Evolutionary conservation across 139 green algal species (phyloP), one percentile per base, ranked within the genome.

Genomic region (Chlorella sp.): DNA sequence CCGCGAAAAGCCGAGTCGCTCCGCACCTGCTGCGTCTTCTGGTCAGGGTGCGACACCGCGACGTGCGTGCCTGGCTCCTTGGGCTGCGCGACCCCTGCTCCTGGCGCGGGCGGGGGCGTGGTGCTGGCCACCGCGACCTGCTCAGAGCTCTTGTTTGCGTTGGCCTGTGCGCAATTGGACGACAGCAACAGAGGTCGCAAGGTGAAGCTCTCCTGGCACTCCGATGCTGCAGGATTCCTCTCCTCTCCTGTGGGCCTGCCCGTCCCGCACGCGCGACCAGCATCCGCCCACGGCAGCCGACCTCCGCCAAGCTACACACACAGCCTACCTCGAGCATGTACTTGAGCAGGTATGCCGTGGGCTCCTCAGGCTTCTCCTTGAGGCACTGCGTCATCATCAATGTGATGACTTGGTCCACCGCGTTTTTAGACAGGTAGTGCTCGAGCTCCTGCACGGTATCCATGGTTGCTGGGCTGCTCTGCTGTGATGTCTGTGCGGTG

Each of bases 61-160:
- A 67, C 27, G n/a, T 67, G 61, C 27, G 29, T 35, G 61, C 26
- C 3, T 2, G n/a, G n/a, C 34, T 55, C 42, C 17, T 10, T 24
- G 17, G 42, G 42, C 17, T 55, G 42, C 10, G 42, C 42, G 42
- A 17, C 42, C 42, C 42, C 42, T 55, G 42, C 17, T 55, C 10
- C 42, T 55, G 42, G 17, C 42, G 10, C 10, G 10, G 10, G 42
- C 42, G 17, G 61, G 34, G 3, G 61, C n/a, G n/a, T n/a, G n/a
- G n/a, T 35, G n/a, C 61, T 67, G 27, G 61, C 61, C 61, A 67
- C 61, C 22, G 61, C 61, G 22, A 67, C 61, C 61, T 67, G n/a
- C 61, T 67, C 61, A 35, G 61, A 67, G 2, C 27, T 27, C 29
- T 34, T 30, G 20, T 14, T 14, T 5, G 61, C 61, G 29, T 67